Evolutionary conservation across 192 early-diverging fungal genomes (phyloP), one percentile per base, ranked within the genome.

Genomic region (Entophlyctis helioformis): DNA sequence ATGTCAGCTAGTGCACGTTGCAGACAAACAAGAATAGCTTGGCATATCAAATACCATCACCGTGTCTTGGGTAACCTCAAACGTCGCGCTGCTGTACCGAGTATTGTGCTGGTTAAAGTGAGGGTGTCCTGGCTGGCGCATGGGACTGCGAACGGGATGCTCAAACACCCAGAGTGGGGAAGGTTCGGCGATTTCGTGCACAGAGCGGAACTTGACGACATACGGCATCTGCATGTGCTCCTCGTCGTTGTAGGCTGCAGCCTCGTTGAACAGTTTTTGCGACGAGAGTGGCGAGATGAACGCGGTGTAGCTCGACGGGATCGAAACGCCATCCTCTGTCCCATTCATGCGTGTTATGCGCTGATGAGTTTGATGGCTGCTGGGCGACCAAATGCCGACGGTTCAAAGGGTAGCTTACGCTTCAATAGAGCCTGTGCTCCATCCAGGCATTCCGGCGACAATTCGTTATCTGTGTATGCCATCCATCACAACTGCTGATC

Each of bases 391-490:
- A 31, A 31, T 31, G 6, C 29, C 29, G 21, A 24, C 9, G 42
- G 4, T 20, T 16, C 15, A 21, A 47, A 36, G 24, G 11, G 12
- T 12, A 13, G 13, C 51, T 43, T 47, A 78, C 75, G 49, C 64
- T 84, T 80, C 38, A 80, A 63, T 34, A 96, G 73, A 26, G 72
- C 67, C 51, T 87, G 82, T 1, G 93, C 93, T 10, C 84, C 89
- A 63, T 90, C 87, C 16, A 99, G 69, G 52, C 91, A 99, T 61
- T 99, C 96, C 8, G 96, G 96, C n/a, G 96, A 91, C 15, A 99
- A 77, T 58, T 99, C 93, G 63, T 99, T 99, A 63, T 99, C 95
- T 67, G 20, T 33, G 21, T n/a, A n/a, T n/a, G n/a, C n/a, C n/a
- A n/a, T n/a, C n/a, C n/a, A n/a, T n/a, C n/a, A n/a, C n/a, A n/a